Conservation (phyloP, 176 grass and related monocot species). For the Rhynchospora breviuscula region DNA sequence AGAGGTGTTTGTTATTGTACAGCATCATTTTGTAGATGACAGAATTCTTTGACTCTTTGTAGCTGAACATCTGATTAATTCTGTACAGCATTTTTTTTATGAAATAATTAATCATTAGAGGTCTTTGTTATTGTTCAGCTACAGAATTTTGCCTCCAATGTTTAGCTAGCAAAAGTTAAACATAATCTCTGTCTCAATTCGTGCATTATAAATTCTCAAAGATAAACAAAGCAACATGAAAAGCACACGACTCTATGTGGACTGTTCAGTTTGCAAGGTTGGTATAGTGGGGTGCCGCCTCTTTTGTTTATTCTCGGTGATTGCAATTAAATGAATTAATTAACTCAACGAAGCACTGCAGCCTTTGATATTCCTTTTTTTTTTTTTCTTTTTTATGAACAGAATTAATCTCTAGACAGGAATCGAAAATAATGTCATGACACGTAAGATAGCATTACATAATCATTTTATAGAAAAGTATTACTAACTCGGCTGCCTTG, state of each 20-base stretch:
- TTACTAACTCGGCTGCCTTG: background rate
- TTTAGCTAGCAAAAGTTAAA: too few relatives aligned
- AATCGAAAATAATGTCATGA: background rate
- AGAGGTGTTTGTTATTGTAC: too few relatives aligned
- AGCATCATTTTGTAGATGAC: too few relatives aligned
- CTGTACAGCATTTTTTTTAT: too few relatives aligned
- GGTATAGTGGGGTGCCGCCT: background rate
- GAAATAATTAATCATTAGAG: too few relatives aligned
- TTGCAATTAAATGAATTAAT: too few relatives aligned
- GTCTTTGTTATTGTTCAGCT: too few relatives aligned
- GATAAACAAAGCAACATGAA: background rate
- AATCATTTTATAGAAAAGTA: background rate
- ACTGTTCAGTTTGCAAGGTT: background rate
- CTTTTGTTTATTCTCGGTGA: conserved; percentile 7
- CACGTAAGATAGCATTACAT: background rate
- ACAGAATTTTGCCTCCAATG: too few relatives aligned
- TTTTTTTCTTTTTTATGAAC: background rate
- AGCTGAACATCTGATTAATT: too few relatives aligned
- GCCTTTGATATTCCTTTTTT: background rate
- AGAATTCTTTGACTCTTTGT: too few relatives aligned
- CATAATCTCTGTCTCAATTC: too few relatives aligned
- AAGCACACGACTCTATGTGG: background rate
- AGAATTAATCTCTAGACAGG: background rate
- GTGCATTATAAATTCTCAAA: too few relatives aligned
- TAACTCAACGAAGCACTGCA: background rate